Base-by-base conservation (phyloP, 495 filamentous ascomycete genomes). In the Venustampulla echinocandica region DNA sequence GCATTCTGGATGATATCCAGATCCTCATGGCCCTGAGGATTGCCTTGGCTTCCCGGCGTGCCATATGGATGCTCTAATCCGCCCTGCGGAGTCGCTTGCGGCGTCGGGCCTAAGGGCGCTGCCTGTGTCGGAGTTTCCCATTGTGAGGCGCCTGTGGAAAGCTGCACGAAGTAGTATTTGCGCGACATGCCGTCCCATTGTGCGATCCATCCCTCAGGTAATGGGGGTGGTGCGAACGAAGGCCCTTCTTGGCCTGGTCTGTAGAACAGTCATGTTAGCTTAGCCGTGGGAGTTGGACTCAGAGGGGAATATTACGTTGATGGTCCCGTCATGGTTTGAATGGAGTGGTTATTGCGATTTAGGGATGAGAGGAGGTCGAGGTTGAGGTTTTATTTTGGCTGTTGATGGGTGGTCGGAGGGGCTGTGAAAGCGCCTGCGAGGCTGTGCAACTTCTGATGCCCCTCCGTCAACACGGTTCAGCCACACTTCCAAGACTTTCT, bases 91-190 rank as follows among this genome's bases (percentile, higher is more conserved):
- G 74, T 76, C 45, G 62, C 67, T 49, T 65, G 63, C 3, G 76
- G 76, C 3, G 74, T 76, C 49, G 62, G 65, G 40, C 64, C 65
- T 6, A 54, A 65, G 15, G 74, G 76, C 4, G 73, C 79, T 28
- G 81, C 69, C 44, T 81, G 69, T 15, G 79, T 85, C 18, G 85
- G 85, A 11, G 82, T 71, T 2, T 87, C 81, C 85, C 85, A 90
- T 63, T 84, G 82, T 35, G 81, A 85, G 20, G 78, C 68, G 18
- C 82, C 84, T 2, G 82, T 89, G 33, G 80, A 74, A 28, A 85
- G 69, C 54, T 88, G 81, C 23, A 90, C 85, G 58, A 74, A 90
- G 61, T 90, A 90, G 64, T 88, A 90, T 58, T 82, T 80, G 35
- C 77, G 75, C 42, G 73, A 78, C 35, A 69, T 59, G 39, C 77